Evolutionary conservation across 1,284 basidiomycete genomes (phyloP), one percentile per base, ranked within the genome.

Genomic region (Megacollybia platyphylla): DNA sequence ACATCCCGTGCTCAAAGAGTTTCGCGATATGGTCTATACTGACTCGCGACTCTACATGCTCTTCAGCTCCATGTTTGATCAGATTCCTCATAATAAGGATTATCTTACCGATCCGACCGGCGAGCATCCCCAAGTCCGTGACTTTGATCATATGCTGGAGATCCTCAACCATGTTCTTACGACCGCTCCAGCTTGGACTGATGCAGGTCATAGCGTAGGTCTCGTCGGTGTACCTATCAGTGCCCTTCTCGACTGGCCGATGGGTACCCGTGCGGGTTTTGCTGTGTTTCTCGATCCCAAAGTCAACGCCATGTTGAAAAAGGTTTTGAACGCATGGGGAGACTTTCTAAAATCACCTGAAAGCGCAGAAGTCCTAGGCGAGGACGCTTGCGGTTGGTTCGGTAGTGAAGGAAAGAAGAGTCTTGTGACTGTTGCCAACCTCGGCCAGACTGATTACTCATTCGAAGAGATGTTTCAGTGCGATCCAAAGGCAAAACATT

Each of bases 231-330:
- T 66, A 15, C 69, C 70, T 5, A 58, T 71, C 44, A 64, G 64
- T 44, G 64, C 65, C 2, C 53, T 72, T 40, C 53, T 74, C 30
- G 59, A 67, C 44, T 69, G 66, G 65, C 64, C 66, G 0, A 72
- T 71, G 68, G 63, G 58, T 11, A 72, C 70, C 0, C 51, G 53
- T 2, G 64, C 63, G 9, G 71, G 71, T 1, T 65, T 66, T 44
- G 53, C 57, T 5, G 63, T 59, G 5, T 73, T 73, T 54, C 59
- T 59, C 24, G 61, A 67, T 42, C 57, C 61, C 1, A 57, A 57
- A 38, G 66, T 76, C 43, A 24, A 24, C 20, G 20, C 20, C 20
- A 24, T 24, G 20, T 24, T 24, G 20, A 24, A 24, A 5, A 24
- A 24, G 20, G 20, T 24, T 24, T 24, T 24, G 20, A 24, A 24